phyloP scores from a whole-genome alignment of 1,139 yeast species.

The Suhomyces bokatorum region DNA sequence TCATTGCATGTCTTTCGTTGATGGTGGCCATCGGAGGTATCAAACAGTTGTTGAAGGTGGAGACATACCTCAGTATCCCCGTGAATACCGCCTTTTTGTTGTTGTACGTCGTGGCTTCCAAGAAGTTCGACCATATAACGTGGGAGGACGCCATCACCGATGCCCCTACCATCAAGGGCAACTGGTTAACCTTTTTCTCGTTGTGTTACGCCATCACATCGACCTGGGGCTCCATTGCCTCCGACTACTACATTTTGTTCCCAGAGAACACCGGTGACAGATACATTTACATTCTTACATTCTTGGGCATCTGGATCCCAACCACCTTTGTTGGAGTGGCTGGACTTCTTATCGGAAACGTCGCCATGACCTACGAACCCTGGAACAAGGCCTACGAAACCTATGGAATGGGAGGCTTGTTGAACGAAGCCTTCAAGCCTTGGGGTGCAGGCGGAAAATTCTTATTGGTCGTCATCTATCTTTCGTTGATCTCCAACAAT shows the following conservation, averaged over 20 bases:
- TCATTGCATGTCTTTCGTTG: slow-evolving; percentile 64
- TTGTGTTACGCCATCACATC: slow-evolving; percentile 78
- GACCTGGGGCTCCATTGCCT: slow-evolving; percentile 88
- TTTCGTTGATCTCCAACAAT: slow-evolving; percentile 78
- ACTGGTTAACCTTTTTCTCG: slow-evolving; percentile 73
- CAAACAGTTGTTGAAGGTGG: slow-evolving; percentile 65
- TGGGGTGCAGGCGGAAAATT: slow-evolving; percentile 85
- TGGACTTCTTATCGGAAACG: slow-evolving; percentile 70
- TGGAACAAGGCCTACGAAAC: slow-evolving; percentile 61
- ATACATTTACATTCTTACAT: slow-evolving; percentile 61
- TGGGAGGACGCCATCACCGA: slow-evolving; percentile 43
- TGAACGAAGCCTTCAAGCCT: slow-evolving; percentile 64
- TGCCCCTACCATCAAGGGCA: slow-evolving; percentile 50
- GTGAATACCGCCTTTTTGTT: slow-evolving; percentile 67
- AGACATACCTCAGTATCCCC: slow-evolving; percentile 67
- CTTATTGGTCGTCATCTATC: slow-evolving; percentile 63
- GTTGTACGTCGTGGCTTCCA: slow-evolving; percentile 66
- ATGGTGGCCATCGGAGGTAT: slow-evolving; percentile 76
- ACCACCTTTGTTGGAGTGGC: slow-evolving; percentile 76
- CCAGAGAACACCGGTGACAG: slow-evolving; percentile 70
- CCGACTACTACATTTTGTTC: slow-evolving; percentile 81
- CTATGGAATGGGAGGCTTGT: slow-evolving; percentile 77
- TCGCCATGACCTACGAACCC: slow-evolving; percentile 59
- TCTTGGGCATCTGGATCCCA: slow-evolving; percentile 68
- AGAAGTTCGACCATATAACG: slow-evolving; percentile 47